phyloP scores from a whole-genome alignment of 352 stramenopile species.

The Saprolegnia parasitica region DNA sequence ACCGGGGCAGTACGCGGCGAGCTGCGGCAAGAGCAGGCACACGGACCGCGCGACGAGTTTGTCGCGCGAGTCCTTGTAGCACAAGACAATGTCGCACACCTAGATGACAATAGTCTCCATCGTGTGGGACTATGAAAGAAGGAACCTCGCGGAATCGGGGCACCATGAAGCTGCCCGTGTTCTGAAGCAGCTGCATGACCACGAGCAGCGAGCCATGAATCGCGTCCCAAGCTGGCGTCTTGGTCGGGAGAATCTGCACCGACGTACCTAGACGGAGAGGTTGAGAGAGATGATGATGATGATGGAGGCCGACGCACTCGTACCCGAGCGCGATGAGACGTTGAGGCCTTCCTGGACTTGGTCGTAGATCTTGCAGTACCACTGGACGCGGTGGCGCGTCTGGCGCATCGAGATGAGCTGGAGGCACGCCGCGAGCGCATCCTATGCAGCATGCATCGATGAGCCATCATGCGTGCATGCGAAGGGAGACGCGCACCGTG shows the following conservation, averaged over 20 bases:
- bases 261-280: constrained; percentile 18
- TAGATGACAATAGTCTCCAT: constrained; percentile 16
- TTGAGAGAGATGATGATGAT: too few species aligned
- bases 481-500: constrained; percentile 31
- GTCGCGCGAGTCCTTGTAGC: constrained; percentile 88
- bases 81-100: constrained; percentile 87
- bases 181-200: constrained; percentile 91
- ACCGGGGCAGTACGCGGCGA: constrained; percentile 88
- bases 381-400: constrained; percentile 81
- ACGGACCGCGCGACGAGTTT: constrained; percentile 77
- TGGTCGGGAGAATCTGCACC: constrained; percentile 9
- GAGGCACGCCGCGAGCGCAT: constrained; percentile 82
- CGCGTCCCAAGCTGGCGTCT: constrained; percentile 56
- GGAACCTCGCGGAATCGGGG: constrained; percentile 92
- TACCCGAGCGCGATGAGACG: constrained; percentile 13
- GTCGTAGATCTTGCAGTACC: constrained; percentile 91
- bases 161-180: constrained; percentile 96
- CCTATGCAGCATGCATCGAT: constrained; percentile 20
- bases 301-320: too few species aligned
- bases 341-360: constrained; percentile 81
- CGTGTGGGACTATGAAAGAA: not conserved
- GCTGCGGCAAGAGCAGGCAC: constrained; percentile 87
- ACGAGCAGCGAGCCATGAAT: constrained; percentile 95
- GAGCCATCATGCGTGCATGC: not conserved
- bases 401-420: constrained; percentile 80